Evolutionary conservation across 495 filamentous ascomycete genomes (phyloP).

Genomic region (Penicillium herquei): DNA sequence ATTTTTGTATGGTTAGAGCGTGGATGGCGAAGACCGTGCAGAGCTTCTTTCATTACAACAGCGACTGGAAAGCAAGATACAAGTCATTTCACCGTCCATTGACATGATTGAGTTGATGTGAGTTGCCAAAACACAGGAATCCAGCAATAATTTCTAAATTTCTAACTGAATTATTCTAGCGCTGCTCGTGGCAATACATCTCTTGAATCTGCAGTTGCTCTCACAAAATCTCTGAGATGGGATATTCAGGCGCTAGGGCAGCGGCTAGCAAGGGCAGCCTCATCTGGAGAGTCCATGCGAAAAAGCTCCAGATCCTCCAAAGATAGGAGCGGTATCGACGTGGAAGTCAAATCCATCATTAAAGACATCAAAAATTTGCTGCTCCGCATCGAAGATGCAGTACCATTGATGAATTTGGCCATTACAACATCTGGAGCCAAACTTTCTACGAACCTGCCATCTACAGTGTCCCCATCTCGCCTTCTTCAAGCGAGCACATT

Average conservation of each 20-base stretch:
- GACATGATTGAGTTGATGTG: slow-evolving; percentile 93
- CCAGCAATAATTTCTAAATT: neutral
- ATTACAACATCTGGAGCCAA: slow-evolving; percentile 93
- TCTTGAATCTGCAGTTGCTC: slow-evolving; percentile 80
- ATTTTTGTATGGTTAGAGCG: slow-evolving; percentile 45
- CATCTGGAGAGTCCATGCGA: slow-evolving; percentile 59
- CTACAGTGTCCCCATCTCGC: slow-evolving; percentile 86
- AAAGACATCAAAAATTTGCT: slow-evolving; percentile 75
- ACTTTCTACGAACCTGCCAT: slow-evolving; percentile 71
- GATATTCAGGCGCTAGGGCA: slow-evolving; percentile 85
- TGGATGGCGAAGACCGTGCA: slow-evolving; percentile 65
- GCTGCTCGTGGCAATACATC: slow-evolving; percentile 94
- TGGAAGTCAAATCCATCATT: slow-evolving; percentile 69
- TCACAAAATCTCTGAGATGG: slow-evolving; percentile 82
- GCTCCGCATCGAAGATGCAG: slow-evolving; percentile 81
- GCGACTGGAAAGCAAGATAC: slow-evolving; percentile 78
- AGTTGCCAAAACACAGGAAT: slow-evolving; percentile 17
- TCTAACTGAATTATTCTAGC: slow-evolving; percentile 35
- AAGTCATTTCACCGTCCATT: slow-evolving; percentile 87
- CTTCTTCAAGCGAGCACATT: slow-evolving; percentile 93
- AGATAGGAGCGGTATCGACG: slow-evolving; percentile 47
- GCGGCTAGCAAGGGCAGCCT: slow-evolving; percentile 67
- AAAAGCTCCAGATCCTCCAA: slow-evolving; percentile 49
- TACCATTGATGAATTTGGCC: slow-evolving; percentile 90
- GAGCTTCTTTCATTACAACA: slow-evolving; percentile 72